A percentile compares a stretch with the other conserved stretches of the same genome.
These are phyloP conservation scores for Penicillium griseofulvum DNA, from an alignment of 2,329 filamentous ascomycete species.

Conservation along the genomic window DNA sequence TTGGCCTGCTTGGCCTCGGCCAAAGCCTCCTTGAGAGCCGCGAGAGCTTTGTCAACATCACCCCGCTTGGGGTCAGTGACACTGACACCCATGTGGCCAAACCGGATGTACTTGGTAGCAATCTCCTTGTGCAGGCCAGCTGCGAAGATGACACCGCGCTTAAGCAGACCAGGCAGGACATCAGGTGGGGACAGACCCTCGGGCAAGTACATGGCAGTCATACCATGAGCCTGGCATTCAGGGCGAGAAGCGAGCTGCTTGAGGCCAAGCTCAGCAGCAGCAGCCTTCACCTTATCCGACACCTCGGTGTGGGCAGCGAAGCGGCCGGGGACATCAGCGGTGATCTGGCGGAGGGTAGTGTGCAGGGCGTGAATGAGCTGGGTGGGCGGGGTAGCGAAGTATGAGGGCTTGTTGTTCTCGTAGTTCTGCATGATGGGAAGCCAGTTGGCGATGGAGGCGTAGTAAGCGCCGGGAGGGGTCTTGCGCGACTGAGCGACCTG, in stretches of 20 bases:
- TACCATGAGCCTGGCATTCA: conserved; percentile 91
- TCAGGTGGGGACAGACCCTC: conserved; percentile 78
- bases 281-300: conserved; percentile 83
- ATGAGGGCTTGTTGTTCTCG: conserved; percentile 93
- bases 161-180: conserved; percentile 77
- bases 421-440: conserved; percentile 98
- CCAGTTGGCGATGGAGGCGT: conserved; percentile 97
- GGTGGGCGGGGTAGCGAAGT: conserved; percentile 94
- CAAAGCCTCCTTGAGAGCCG: conserved; percentile 71
- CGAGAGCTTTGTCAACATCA: conserved; percentile 81
- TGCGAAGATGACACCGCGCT: conserved; percentile 89
- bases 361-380: conserved; percentile 92
- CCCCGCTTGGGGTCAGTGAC: conserved; percentile 74
- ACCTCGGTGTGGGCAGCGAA: conserved; percentile 77
- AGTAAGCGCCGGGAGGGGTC: conserved; percentile 81
- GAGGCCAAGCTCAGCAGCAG: conserved; percentile 74
- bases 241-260: conserved; percentile 81
- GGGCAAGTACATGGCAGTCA: conserved; percentile 96
- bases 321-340: conserved; percentile 72
- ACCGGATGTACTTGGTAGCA: conserved; percentile 86
- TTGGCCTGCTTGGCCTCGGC: conserved; percentile 68
- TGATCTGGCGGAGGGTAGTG: conserved; percentile 81
- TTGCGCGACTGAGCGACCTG: conserved; percentile 76
- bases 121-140: conserved; percentile 96
- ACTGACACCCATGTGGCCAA: conserved; percentile 97